Base-by-base conservation (phyloP, 2,329 filamentous ascomycete species). In the Colletotrichum cordylinicola region DNA sequence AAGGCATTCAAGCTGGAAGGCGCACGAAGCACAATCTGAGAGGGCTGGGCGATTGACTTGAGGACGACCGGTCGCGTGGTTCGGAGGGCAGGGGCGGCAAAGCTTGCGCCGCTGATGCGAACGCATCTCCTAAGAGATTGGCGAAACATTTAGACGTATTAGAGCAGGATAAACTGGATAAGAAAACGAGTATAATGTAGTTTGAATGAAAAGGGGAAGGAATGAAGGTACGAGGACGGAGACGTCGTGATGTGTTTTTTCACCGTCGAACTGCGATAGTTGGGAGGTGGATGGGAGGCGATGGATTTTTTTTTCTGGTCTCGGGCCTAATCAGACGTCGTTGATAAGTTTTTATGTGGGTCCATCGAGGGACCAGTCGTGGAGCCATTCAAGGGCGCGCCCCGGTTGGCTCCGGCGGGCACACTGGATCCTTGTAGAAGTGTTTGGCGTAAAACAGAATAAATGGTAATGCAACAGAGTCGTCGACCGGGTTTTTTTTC, bases 111-210 rank as follows among this genome's bases (percentile, higher is more conserved):
- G 75, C 84, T 83, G 79, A 85, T 79, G 77, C 79, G 80, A 80
- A 83, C 84, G 80, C 84, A 86, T 77, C 85, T 84, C 77, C 84
- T 82, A 65, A 87, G 79, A 77, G 84, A 83, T 75, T 78, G 78
- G 18, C 78, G 78, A 66, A 79, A 78, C 78, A 79, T 79, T 43
- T 58, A 39, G 43, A 55, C 31, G 60, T 35, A 55, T 69, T 69
- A 68, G 60, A 52, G 61, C 55, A 65, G 68, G 29, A 67, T 29
- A 66, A 62, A 33, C 65, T 60, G 67, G 52, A 65, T 13, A 21
- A 15, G 37, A 21, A 62, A 27, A 61, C 21, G 43, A 43, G 18
- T 52, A 72, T 10, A 72, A 56, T 74, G 67, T 55, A 65, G 29
- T 12, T 68, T 27, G 16, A 33, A 35, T 27, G 15, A 31, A 55